Evolutionary conservation across 495 filamentous ascomycete genomes (phyloP), one percentile per base, ranked within the genome.

Genomic region (Aspergillus sparsus): DNA sequence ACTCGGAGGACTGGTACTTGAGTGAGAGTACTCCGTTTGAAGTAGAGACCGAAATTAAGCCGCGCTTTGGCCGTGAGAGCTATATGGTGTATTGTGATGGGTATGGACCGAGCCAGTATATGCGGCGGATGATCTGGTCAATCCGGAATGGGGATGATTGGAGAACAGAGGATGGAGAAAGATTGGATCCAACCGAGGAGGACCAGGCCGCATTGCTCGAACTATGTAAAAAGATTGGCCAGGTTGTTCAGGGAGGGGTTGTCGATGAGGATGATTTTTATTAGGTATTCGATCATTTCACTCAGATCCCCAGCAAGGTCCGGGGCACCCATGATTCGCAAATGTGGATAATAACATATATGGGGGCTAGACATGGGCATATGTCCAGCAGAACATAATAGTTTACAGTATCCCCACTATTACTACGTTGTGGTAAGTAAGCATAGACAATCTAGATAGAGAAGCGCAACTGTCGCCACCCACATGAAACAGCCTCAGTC

Each of bases 11-110:
- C 5, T 55, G 55, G 50, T 47, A 21, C 53, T 11, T 18, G 6
- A 42, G 55, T 18, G 41, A 53, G 3, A 52, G 21, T 4, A 57
- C 62, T 32, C 63, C 66, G 3, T 66, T 68, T 50, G 63, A 65
- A 44, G 16, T 16, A 1, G 64, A 71, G 52, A 32, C 10, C 12
- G 35, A 45, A 2, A 54, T 68, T 15, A 6, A 36, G 4, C 41
- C 61, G 33, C 51, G 27, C 4, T 37, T 71, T 15, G 15, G 49
- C 21, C 33, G 39, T 6, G 61, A 65, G 16, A 51, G 49, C 8
- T 66, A 66, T 34, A 45, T 63, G 60, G 54, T 58, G 1, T 66
- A 50, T 36, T 58, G 37, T 12, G 49, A 61, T 47, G 64, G 61
- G 21, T 47, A 32, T 27, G 39, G 53, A 15, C 62, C 62, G 0